A percentile compares a stretch with the other conserved stretches of the same genome.
Conservation (phyloP, 805 yeast genomes). For the Candida tammaniensis region DNA sequence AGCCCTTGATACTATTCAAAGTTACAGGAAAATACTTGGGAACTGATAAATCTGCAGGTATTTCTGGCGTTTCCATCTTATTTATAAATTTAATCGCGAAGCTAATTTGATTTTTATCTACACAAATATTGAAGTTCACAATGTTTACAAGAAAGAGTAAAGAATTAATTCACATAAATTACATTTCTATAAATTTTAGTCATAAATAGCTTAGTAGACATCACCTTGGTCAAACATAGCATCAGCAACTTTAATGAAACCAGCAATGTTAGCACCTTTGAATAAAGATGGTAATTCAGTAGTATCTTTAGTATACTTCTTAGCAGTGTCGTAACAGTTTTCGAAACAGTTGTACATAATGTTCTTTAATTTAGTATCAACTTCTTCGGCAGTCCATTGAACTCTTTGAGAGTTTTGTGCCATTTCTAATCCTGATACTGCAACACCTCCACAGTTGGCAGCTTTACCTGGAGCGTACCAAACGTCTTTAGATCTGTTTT, state of each 20-base stretch:
- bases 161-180: neutral
- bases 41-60: conserved; percentile 8
- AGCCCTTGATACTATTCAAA: conserved; percentile 1
- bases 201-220: conserved; percentile 31
- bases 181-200: conserved; percentile 2
- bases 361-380: conserved; percentile 83
- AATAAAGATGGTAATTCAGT: conserved; percentile 84
- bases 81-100: too few species aligned
- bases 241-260: conserved; percentile 96
- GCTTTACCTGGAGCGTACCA: conserved; percentile 99
- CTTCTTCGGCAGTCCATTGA: conserved; percentile 89
- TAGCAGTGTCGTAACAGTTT: conserved; percentile 87
- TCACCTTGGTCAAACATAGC: conserved; percentile 99
- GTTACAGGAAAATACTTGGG: conserved; percentile 12
- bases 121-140: too few species aligned
- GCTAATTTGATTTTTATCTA: too few species aligned
- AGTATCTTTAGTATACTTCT: conserved; percentile 71
- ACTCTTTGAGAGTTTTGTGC: conserved; percentile 98
- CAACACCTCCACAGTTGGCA: conserved; percentile 99
- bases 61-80: conserved; percentile 1
- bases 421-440: conserved; percentile 98
- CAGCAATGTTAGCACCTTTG: conserved; percentile 99
- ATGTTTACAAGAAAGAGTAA: too few species aligned
- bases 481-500: conserved; percentile 63
- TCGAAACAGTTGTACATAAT: conserved; percentile 93